phyloP scores from a whole-genome alignment of 164 flowering plant genomes.

The Annona squamosa region DNA sequence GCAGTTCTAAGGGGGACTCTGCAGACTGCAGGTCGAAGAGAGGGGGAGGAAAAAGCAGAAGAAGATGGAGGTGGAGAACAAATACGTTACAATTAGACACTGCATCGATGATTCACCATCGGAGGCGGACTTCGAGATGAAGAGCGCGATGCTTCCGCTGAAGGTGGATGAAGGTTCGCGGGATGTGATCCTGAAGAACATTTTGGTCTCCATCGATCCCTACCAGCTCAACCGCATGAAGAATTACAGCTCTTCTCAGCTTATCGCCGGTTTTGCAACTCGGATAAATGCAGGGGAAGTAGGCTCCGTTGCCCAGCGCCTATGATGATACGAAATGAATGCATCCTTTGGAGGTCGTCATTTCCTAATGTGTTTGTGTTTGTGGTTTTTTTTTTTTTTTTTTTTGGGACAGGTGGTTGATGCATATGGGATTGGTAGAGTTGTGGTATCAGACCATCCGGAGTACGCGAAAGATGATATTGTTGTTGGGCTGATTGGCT shows the following conservation, averaged over 20 bases:
- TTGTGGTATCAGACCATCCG: slow-evolving; percentile 50
- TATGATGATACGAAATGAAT: neutral
- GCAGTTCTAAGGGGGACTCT: too few species aligned
- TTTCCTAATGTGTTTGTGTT: too few species aligned
- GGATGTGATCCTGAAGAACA: slow-evolving; percentile 45
- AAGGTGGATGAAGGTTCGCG: slow-evolving; percentile 20
- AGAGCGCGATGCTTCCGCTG: slow-evolving; percentile 17
- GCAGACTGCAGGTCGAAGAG: neutral
- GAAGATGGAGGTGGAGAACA: slow-evolving; percentile 49
- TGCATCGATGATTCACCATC: slow-evolving; percentile 40
- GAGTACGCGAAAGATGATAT: slow-evolving; percentile 50
- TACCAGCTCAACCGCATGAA: slow-evolving; percentile 77
- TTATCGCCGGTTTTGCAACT: slow-evolving; percentile 16
- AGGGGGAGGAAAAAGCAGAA: neutral
- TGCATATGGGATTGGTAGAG: slow-evolving; percentile 56
- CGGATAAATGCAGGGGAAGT: slow-evolving; percentile 44
- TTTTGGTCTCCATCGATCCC: slow-evolving; percentile 68
- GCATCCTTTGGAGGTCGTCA: neutral
- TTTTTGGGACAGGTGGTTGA: slow-evolving; percentile 33
- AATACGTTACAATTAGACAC: slow-evolving; percentile 30
- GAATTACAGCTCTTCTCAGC: slow-evolving; percentile 41
- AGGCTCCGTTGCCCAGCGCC: neutral
- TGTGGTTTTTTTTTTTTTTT: neutral
- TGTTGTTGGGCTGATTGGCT: slow-evolving; percentile 44
- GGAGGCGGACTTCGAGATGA: slow-evolving; percentile 54